Evolutionary conservation across 139 green algal genomes (phyloP), one percentile per base, ranked within the genome.

Genomic region (Mesostigma viride): DNA sequence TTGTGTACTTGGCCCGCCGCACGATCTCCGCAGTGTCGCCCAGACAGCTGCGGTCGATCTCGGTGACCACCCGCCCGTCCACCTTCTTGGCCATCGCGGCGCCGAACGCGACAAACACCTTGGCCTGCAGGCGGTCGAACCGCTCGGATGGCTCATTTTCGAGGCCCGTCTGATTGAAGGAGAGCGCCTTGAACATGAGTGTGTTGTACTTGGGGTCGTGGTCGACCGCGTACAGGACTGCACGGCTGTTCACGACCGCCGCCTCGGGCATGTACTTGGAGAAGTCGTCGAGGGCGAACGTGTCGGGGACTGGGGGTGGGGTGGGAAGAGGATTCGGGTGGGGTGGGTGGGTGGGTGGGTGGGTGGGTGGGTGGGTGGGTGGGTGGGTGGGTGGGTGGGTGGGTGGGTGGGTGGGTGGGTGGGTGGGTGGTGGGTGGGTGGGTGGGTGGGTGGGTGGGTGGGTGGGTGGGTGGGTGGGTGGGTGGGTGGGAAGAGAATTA

Each of bases 71-170:
- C 31, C 34, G 46, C 1, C 70, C 70, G 35, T 61, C 57, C 26
- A 77, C 70, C 14, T 58, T 1, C 1, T 53, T 2, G 1, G 71
- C 71, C 11, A 72, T 58, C 53, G 48, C 36, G 2, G 53, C 11
- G 14, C 56, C 71, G 14, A 77, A 24, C 31, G 74, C 74, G 33
- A 69, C 71, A 35, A 69, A 58, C 32, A 62, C 56, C 57, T 73
- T 73, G 33, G 65, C 67, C 2, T 64, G 22, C 31, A 73, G 26
- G 34, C 33, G 58, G n/a, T 58, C 26, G 32, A 67, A 44, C 34
- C 33, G 31, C 1, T 62, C 45, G 14, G 14, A 14, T 17, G 14
- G 14, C 14, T 14, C 14, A 14, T 53, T 17, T 53, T 53, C 40
- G 14, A 53, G 40, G 14, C 17, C 14, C 14, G 14, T 24, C 40